Conservation (phyloP, 441 rosid species). For the Adansonia grandidieri region DNA sequence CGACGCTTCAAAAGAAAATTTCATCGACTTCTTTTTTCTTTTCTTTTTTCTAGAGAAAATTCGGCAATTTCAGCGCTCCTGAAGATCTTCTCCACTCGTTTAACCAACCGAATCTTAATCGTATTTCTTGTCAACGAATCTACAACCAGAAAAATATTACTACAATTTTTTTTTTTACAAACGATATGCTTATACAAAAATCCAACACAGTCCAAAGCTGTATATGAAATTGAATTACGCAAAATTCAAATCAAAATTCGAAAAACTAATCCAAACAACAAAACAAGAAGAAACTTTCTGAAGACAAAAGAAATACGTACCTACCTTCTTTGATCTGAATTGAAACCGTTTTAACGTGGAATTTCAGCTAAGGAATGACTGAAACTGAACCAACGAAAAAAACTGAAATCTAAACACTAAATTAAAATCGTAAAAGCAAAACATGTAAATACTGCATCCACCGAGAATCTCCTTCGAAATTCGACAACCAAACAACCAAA, state of each 20-base stretch:
- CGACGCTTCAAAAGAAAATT: background rate
- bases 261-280: conserved; percentile 19
- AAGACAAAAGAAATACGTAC: background rate
- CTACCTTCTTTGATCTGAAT: conserved; percentile 43
- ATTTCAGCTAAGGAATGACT: conserved; percentile 23
- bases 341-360: conserved; percentile 15
- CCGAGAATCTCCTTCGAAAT: conserved; percentile 31
- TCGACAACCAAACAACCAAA: background rate
- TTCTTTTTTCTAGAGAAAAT: background rate
- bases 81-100: conserved; percentile 22
- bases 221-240: conserved; percentile 29
- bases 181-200: conserved; percentile 21
- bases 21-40: background rate
- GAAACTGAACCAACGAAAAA: conserved; percentile 15
- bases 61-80: background rate
- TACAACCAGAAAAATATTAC: background rate
- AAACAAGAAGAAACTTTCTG: conserved; percentile 22
- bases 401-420: conserved; percentile 23
- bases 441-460: conserved; percentile 24
- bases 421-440: background rate
- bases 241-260: conserved; percentile 39
- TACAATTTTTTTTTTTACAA: too few relatives aligned
- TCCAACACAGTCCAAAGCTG: conserved; percentile 25
- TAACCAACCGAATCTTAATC: background rate
- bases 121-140: too few relatives aligned